Base-by-base conservation (phyloP, 2,329 filamentous ascomycete species). In the Ophiocordyceps australis region DNA sequence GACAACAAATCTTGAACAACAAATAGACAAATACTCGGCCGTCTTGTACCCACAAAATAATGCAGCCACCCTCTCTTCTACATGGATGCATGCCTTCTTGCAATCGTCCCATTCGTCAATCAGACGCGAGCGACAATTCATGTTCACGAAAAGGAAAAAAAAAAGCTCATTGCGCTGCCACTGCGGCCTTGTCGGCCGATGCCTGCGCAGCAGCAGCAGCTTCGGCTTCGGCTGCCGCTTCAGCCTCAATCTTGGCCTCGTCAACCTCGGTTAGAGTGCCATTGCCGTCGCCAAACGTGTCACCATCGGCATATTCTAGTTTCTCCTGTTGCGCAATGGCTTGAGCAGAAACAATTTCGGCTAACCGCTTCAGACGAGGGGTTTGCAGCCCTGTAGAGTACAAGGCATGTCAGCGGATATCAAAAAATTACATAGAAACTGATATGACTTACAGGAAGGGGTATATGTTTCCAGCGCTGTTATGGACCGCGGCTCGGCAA, bases 381-480 rank as follows among this genome's bases (percentile, higher is more conserved):
- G 85, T 94, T 79, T 94, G 85, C 25, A 94, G 71, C 86, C 82
- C 80, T 89, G 31, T 9, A 20, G 11, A 17, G 23, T n/a, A 5
- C 7, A 9, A 12, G 30, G 52, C 41, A 52, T 47, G 47, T 29
- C 39, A 32, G 29, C 10, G 17, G 17, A 19, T 10, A 19, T 19
- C 17, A 19, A 10, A 10, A 10, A 10, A n/a, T n/a, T n/a, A n/a
- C n/a, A n/a, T n/a, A n/a, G n/a, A 13, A n/a, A 17, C 7, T 6
- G 9, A 6, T 13, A 4, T 14, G 14, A 43, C 79, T 66, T 64
- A 89, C 86, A 98, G 38, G 85, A 93, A 35, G 89, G 89, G 26
- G 89, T 95, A 49, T 98, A 98, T 10, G 89, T 98, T 58, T 98
- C 89, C 37, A 98, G 58, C 27, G 89, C 89, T 4, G 85, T 94